A percentile compares a stretch with the other conserved stretches of the same genome.
Conservation (phyloP, 495 filamentous ascomycete species). For the Astrothelium macrocarpum region DNA sequence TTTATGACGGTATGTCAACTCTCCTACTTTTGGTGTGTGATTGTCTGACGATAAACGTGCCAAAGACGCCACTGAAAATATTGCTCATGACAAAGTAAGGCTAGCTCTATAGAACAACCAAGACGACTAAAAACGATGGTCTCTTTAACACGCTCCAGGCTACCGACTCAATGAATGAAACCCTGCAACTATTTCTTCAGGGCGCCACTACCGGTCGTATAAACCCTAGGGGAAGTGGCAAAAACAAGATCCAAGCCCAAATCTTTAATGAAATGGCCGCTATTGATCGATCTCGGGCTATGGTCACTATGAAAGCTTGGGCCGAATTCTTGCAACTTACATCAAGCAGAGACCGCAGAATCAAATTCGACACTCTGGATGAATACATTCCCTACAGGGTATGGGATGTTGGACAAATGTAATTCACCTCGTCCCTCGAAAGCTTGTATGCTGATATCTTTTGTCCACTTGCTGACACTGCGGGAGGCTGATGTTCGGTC, state of each 20-base stretch:
- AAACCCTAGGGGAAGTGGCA: background rate
- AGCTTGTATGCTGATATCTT: too few species aligned
- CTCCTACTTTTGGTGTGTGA: background rate
- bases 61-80: background rate
- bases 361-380: conserved; percentile 14
- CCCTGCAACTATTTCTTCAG: background rate
- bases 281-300: background rate
- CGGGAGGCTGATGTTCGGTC: conserved; percentile 21
- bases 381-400: conserved; percentile 15
- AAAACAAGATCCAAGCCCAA: background rate
- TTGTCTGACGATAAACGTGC: background rate
- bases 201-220: background rate
- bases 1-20: conserved; percentile 33
- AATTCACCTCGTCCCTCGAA: too few species aligned
- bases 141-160: too few species aligned
- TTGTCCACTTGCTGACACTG: too few species aligned
- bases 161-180: background rate
- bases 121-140: too few species aligned
- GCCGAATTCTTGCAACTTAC: background rate
- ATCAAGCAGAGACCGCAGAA: background rate
- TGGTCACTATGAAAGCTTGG: background rate
- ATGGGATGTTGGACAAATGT: conserved; percentile 14
- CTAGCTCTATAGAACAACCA: too few species aligned
- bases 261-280: background rate
- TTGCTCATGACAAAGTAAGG: background rate